phyloP scores from a whole-genome alignment of 2,329 filamentous ascomycete genomes.

The Claviceps capensis region DNA sequence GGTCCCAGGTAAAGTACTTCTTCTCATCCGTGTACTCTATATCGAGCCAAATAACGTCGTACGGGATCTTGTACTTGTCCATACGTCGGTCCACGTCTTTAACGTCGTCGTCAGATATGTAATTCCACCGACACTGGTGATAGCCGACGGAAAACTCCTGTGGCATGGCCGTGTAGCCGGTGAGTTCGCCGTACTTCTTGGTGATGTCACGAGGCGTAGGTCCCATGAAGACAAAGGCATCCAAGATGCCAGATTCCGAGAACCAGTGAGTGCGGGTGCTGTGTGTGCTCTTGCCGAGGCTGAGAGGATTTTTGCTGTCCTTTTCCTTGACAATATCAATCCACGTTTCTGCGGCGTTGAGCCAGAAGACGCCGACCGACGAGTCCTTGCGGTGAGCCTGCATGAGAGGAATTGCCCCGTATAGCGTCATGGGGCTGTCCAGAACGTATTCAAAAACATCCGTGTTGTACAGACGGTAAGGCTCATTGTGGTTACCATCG shows the following conservation, averaged over 20 bases:
- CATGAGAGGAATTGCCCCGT: constrained; percentile 96
- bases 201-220: constrained; percentile 73
- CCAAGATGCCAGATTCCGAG: constrained; percentile 77
- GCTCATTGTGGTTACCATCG: constrained; percentile 71
- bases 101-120: constrained; percentile 91
- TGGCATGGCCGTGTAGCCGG: constrained; percentile 80
- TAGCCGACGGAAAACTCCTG: constrained; percentile 88
- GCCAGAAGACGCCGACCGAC: constrained; percentile 91
- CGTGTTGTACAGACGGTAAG: constrained; percentile 88
- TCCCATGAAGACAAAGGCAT: constrained; percentile 89
- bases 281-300: constrained; percentile 54
- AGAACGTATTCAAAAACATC: constrained; percentile 98
- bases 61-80: constrained; percentile 88
- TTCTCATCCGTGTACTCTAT: constrained; percentile 95
- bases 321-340: constrained; percentile 81
- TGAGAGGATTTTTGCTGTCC: constrained; percentile 58
- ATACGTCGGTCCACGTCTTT: constrained; percentile 94
- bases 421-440: constrained; percentile 95
- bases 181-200: constrained; percentile 75
- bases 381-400: constrained; percentile 91
- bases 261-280: constrained; percentile 93
- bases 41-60: constrained; percentile 98
- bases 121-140: constrained; percentile 98
- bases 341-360: constrained; percentile 96
- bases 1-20: constrained; percentile 97